Evolutionary conservation across 495 filamentous ascomycete genomes (phyloP).

Genomic region (Viridothelium virens): DNA sequence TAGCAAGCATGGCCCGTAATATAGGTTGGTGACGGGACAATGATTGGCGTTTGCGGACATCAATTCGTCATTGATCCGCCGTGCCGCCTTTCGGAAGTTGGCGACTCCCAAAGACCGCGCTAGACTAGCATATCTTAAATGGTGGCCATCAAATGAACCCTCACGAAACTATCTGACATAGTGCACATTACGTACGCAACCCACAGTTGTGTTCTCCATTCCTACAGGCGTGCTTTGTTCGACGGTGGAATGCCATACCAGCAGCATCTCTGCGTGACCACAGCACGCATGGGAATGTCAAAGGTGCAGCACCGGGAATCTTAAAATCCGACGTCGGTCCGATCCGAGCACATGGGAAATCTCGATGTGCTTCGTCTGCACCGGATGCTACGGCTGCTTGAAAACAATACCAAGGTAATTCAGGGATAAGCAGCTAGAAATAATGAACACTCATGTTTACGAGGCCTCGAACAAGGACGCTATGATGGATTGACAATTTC

Average conservation of each 20-base stretch:
- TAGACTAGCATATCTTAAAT: too few species aligned
- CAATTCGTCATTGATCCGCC: conserved; percentile 5
- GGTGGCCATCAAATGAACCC: too few species aligned
- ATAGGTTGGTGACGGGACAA: neutral
- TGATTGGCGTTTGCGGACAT: conserved; percentile 8
- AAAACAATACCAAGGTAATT: neutral
- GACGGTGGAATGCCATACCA: too few species aligned
- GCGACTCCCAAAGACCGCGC: neutral
- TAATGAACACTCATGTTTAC: too few species aligned
- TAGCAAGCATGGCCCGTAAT: conserved; percentile 1
- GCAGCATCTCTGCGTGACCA: neutral
- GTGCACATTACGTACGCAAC: too few species aligned
- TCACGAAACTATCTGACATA: too few species aligned
- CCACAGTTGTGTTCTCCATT: too few species aligned
- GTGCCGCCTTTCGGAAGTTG: neutral
- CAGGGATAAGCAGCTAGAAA: neutral
- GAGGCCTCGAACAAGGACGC: too few species aligned
- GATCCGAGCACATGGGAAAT: conserved; percentile 1
- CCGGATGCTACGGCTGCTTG: neutral
- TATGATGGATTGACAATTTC: neutral
- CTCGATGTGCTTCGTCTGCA: neutral
- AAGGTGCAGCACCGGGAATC: neutral
- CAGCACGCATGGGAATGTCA: neutral
- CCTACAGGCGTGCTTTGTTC: too few species aligned
- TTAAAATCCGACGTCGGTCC: neutral